Conservation (phyloP, 2,329 filamentous ascomycete species). For the Ophiostoma australiae region DNA sequence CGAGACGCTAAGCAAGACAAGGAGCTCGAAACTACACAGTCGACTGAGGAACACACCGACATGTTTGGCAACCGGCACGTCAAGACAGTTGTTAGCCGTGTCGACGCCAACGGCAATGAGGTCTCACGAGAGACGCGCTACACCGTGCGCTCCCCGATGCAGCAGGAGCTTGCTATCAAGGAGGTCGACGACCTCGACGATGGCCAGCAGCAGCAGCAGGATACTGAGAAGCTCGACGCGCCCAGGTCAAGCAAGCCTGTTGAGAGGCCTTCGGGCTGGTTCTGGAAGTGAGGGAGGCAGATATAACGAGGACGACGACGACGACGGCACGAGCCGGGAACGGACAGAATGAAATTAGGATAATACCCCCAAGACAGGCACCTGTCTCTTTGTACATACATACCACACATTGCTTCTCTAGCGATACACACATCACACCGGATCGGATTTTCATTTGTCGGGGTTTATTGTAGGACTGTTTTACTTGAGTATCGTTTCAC, state of each 20-base stretch:
- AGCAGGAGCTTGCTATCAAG: conserved; percentile 5
- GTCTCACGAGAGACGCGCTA: conserved; percentile 37
- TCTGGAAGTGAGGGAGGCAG: conserved; percentile 38
- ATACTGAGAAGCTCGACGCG: not conserved
- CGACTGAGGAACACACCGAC: conserved; percentile 42
- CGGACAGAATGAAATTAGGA: not conserved
- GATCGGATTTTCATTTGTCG: not conserved
- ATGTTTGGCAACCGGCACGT: conserved; percentile 41
- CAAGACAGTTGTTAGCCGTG: conserved; percentile 39
- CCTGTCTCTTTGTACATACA: conserved; percentile 1
- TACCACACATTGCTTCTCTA: not conserved
- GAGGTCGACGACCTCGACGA: conserved; percentile 6
- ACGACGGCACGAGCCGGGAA: conserved; percentile 15
- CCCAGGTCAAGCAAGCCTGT: not conserved
- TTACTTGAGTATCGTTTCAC: not conserved
- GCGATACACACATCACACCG: not conserved
- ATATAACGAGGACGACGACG: not conserved
- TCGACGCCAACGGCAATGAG: conserved; percentile 41
- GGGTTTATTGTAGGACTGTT: not conserved
- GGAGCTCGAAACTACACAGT: conserved; percentile 32
- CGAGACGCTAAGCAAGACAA: conserved; percentile 22
- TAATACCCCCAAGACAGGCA: conserved; percentile 6
- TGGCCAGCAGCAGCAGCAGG: not conserved
- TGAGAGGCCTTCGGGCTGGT: conserved; percentile 37
- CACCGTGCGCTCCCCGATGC: conserved; percentile 24